Evolutionary conservation across 768 basidiomycete species (phyloP), one percentile per base, ranked within the genome.

Genomic region (Lyophyllum shimeji): DNA sequence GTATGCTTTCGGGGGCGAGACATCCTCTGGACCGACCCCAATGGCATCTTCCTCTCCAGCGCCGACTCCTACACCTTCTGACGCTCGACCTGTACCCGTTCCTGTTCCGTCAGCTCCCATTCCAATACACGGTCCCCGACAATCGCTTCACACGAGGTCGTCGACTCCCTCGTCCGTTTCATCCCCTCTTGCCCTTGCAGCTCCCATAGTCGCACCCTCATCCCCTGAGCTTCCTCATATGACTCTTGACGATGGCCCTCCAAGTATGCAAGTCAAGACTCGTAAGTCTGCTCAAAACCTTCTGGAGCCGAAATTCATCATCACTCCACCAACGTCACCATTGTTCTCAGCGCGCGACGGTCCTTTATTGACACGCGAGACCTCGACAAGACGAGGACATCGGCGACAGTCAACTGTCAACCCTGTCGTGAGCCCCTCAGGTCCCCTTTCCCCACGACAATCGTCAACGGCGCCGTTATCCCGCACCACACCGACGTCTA

Each of bases 121-220:
- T 31, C 64, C 70, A 18, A 69, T 66, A 49, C 65, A 74, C 40
- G 65, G 67, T 46, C 57, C 74, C 13, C 76, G 80, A 44, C 79
- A 80, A 56, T 69, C 74, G 62, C 73, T 89, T 58, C 82, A 87
- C 50, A 92, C 91, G 8, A 80, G 92, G 47, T 92, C 92, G 7
- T 93, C 91, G 9, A 94, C 92, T 0, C 92, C 92, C 15, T 93
- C 92, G 2, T 94, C 92, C 17, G 82, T 93, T 50, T 93, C 92
- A 21, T 94, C 92, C 12, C 92, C 92, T 53, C 78, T 94, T 40
- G 92, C 92, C 24, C 78, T 93, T 27, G 92, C 91, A 6, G 89
- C 85, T 27, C 92, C 92, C 8, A 93, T 93, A 59, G 81, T 90
- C 43, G 90, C 92, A 6, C 77, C 88, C 11, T 71, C 80, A 23